Percentiles rank a stretch among this genome's conserved stretches.
Conservation (phyloP, 1,284 basidiomycete genomes). For the Trichosporon asahii region DNA sequence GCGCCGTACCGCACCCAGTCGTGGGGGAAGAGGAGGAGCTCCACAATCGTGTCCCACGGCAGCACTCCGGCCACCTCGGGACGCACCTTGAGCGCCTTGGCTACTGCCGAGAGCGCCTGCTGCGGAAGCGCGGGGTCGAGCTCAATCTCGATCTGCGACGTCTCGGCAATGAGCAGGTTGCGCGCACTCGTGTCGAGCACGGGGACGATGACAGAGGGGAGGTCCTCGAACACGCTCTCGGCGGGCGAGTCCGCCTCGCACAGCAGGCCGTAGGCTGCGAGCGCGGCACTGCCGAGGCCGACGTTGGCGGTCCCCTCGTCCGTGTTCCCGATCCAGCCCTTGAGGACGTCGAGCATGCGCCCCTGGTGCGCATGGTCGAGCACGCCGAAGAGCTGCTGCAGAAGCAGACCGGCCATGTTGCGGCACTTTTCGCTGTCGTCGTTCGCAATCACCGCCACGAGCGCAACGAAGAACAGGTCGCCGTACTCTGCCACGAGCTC, state of each 20-base stretch:
- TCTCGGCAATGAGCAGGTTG: slow-evolving; percentile 48
- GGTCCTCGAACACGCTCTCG: slow-evolving; percentile 49
- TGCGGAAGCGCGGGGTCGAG: slow-evolving; percentile 82
- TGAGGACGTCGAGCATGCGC: slow-evolving; percentile 63
- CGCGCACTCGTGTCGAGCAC: slow-evolving; percentile 60
- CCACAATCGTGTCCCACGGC: slow-evolving; percentile 63
- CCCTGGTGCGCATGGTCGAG: slow-evolving; percentile 62
- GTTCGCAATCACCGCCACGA: slow-evolving; percentile 91
- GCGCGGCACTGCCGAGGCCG: slow-evolving; percentile 54
- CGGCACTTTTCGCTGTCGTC: slow-evolving; percentile 86
- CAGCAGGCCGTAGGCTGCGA: slow-evolving; percentile 71
- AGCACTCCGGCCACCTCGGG: slow-evolving; percentile 57
- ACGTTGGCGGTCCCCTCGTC: slow-evolving; percentile 24
- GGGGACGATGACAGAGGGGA: slow-evolving; percentile 59
- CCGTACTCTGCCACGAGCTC: slow-evolving; percentile 74
- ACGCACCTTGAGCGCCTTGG: slow-evolving; percentile 63
- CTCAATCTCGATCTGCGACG: slow-evolving; percentile 50
- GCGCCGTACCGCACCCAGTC: slow-evolving; percentile 87
- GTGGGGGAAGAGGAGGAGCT: slow-evolving; percentile 82
- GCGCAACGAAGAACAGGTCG: slow-evolving; percentile 84
- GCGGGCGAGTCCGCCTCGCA: slow-evolving; percentile 44
- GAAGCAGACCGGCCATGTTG: slow-evolving; percentile 76
- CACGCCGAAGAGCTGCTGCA: slow-evolving; percentile 69
- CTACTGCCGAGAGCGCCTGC: slow-evolving; percentile 66
- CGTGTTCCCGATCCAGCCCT: slow-evolving; percentile 62